Evolutionary conservation across 805 yeast species (phyloP).

Genomic region (Metschnikowia henanensis): DNA sequence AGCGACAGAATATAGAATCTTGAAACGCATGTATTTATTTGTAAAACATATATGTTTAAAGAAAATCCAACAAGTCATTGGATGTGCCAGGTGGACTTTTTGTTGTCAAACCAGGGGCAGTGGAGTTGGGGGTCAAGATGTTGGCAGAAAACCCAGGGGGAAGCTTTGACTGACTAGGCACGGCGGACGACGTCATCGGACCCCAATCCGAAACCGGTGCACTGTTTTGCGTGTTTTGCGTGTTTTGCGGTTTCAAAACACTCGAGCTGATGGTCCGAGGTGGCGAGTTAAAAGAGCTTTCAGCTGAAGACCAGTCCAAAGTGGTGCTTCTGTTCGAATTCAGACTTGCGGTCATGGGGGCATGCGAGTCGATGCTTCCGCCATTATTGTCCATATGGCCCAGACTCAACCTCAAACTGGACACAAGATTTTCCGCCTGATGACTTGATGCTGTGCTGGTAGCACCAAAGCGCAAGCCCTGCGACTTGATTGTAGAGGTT

Average conservation of each 20-base stretch:
- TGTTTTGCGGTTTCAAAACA: slow-evolving; percentile 1
- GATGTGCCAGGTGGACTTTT: not conserved
- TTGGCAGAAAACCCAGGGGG: slow-evolving; percentile 36
- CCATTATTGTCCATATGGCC: not conserved
- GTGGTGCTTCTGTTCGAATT: not conserved
- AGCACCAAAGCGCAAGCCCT: slow-evolving; percentile 11
- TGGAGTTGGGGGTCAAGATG: slow-evolving; percentile 26
- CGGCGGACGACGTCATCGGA: slow-evolving; percentile 7
- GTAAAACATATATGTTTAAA: not conserved
- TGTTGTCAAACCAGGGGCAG: slow-evolving; percentile 7
- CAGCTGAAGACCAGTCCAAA: slow-evolving; percentile 10
- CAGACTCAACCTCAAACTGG: slow-evolving; percentile 5
- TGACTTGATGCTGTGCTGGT: slow-evolving; percentile 7
- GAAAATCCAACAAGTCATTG: slow-evolving; percentile 18
- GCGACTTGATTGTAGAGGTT: slow-evolving; percentile 5
- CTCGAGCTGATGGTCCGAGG: slow-evolving; percentile 1
- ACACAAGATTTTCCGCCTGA: not conserved
- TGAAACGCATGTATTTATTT: slow-evolving; percentile 16
- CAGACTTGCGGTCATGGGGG: not conserved
- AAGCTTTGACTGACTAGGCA: slow-evolving; percentile 14
- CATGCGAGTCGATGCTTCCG: not conserved
- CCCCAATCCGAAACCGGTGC: slow-evolving; percentile 4
- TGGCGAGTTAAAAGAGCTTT: slow-evolving; percentile 2
- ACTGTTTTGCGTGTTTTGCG: not conserved
- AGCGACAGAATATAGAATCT: slow-evolving; percentile 10